Evolutionary conservation across 2,329 filamentous ascomycete genomes (phyloP).

Genomic region (Nigrospora osmanthi): DNA sequence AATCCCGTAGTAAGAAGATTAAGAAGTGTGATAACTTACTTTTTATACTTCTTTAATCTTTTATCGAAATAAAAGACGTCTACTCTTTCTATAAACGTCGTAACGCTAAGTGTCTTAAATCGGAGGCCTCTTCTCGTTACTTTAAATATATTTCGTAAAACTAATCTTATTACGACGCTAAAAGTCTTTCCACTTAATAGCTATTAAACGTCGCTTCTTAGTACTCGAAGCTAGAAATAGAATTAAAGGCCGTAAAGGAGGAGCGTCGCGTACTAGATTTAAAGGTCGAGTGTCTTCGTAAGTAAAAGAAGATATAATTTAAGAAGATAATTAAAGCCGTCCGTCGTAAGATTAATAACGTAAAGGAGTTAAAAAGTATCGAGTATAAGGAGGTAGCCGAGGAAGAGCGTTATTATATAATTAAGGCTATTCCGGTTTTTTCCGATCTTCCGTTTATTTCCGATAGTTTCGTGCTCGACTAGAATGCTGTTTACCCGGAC

Average conservation of each 20-base stretch:
- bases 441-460: background rate
- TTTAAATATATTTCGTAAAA: background rate
- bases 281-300: background rate
- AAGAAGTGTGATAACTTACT: background rate
- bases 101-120: background rate
- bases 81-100: background rate
- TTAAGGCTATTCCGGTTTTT: background rate
- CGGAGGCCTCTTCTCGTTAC: background rate
- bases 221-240: background rate
- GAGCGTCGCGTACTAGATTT: no score
- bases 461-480: background rate
- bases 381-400: background rate
- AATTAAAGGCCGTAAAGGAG: background rate
- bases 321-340: background rate
- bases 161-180: background rate
- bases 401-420: background rate
- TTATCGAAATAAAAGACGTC: background rate
- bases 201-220: background rate
- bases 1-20: background rate
- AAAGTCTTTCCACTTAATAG: background rate
- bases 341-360: background rate
- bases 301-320: background rate
- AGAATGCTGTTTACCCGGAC: no score
- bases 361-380: background rate
- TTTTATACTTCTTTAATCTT: background rate